Base-by-base conservation (phyloP, 176 grass and related monocot species). In the Raddia guianensis region DNA sequence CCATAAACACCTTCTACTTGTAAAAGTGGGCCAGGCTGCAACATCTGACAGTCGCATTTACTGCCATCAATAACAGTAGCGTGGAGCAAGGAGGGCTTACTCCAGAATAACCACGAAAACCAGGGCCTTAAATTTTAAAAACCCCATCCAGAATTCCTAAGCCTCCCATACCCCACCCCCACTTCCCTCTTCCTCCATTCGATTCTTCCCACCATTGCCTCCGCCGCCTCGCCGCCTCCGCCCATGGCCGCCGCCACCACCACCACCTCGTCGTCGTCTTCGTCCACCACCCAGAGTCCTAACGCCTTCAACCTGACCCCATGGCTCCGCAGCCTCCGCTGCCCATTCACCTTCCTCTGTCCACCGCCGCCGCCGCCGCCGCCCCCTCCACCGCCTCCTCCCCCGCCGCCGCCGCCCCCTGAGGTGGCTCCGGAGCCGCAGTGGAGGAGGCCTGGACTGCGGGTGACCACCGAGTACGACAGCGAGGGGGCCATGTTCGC, bases 401-500 rank as follows among this genome's bases (percentile, higher is more conserved):
- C 84, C 1, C 63, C 87, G 1, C 57, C 79, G 1, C 57, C 79
- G 2, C 56, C 67, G 12, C 40, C 78, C 9, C 48, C 72, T 49
- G 66, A 82, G 52, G 66, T 75, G 46, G 51, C 74, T 0, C 10
- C 37, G 4, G 46, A 32, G 11, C 18, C 54, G 47, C 74, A 49
- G 70, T 68, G 34, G 68, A 20, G 84, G 49, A 65, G 75, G 0
- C 92, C 90, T 16, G 57, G 63, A 3, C 66, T 95, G 70, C 79
- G 96, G 32, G 79, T 94, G 82, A 95, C 96, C 60, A 83, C 90
- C 64, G 96, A 95, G 69, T 99, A 93, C 82, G 92, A 95, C 51
- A 99, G 90, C 88, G 89, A 83, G 43, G 86, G 76, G 72, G 78
- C 80, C 61, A 12, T 87, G 18, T 91, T 99, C 76, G 53, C 83